phyloP scores from a whole-genome alignment of 164 flowering plant species.

The Vitis labrusca region DNA sequence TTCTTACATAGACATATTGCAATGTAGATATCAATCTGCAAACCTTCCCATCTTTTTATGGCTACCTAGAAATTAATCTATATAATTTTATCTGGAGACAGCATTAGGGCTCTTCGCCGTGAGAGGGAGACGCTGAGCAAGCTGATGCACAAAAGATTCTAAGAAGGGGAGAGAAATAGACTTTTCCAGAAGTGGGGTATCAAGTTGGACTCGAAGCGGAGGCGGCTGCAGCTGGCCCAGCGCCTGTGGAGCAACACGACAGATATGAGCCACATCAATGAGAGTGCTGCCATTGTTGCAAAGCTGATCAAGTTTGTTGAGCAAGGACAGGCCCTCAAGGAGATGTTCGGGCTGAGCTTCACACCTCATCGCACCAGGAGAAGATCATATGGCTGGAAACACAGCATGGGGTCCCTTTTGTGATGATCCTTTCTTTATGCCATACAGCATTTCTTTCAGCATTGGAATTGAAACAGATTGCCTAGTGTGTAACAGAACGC shows the following conservation, averaged over 20 bases:
- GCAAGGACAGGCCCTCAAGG: slow-evolving; percentile 71
- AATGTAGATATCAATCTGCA: too few species aligned
- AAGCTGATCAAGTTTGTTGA: slow-evolving; percentile 60
- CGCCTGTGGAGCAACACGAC: slow-evolving; percentile 62
- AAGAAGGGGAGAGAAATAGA: slow-evolving; percentile 56
- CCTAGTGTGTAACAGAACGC: background rate
- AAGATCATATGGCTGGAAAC: slow-evolving; percentile 57
- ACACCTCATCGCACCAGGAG: slow-evolving; percentile 43
- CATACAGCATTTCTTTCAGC: slow-evolving; percentile 1
- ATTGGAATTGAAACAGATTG: slow-evolving; percentile 5
- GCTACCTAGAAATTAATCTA: background rate
- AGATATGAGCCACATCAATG: slow-evolving; percentile 58
- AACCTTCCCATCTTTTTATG: too few species aligned
- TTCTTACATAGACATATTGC: background rate
- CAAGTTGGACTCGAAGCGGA: slow-evolving; percentile 53
- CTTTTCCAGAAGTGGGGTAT: slow-evolving; percentile 82
- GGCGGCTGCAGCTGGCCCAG: slow-evolving; percentile 64
- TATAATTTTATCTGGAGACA: slow-evolving; percentile 23
- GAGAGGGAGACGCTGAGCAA: slow-evolving; percentile 77
- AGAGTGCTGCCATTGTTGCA: slow-evolving; percentile 76
- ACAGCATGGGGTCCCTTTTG: slow-evolving; percentile 38
- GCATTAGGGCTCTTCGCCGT: slow-evolving; percentile 55
- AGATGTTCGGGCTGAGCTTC: slow-evolving; percentile 94
- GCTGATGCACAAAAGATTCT: slow-evolving; percentile 62
- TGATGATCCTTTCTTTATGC: slow-evolving; percentile 19